Conservation (phyloP, 1,139 yeast species). For the Kodamaea sp. region DNA sequence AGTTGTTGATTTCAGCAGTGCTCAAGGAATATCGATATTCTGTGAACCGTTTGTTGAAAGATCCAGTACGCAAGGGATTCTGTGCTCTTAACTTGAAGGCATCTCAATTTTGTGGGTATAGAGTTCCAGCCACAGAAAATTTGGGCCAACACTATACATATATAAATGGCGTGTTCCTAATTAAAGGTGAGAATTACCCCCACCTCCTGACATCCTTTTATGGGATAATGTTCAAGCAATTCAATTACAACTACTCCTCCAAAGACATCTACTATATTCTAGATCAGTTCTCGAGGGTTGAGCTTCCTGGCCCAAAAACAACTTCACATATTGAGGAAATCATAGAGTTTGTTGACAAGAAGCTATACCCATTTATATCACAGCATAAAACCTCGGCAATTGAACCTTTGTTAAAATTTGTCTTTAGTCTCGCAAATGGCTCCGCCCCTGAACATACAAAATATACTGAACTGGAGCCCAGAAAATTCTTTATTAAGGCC, state of each 20-base stretch:
- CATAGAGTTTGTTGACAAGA: conserved; percentile 3
- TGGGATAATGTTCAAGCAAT: conserved; percentile 5
- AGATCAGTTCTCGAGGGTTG: not conserved
- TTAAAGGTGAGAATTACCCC: conserved; percentile 6
- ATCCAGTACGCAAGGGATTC: conserved; percentile 8
- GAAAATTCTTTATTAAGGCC: too few species aligned
- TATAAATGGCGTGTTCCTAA: conserved; percentile 1
- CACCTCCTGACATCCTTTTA: conserved; percentile 2
- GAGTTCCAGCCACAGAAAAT: too few species aligned
- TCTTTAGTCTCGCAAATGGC: too few species aligned
- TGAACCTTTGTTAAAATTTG: too few species aligned
- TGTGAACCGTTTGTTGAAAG: conserved; percentile 5
- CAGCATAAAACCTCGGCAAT: too few species aligned
- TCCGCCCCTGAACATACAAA: too few species aligned
- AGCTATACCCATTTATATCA: conserved; percentile 3
- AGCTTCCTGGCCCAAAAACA: not conserved
- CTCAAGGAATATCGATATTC: conserved; percentile 8
- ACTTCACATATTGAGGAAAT: not conserved
- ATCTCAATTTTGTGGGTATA: conserved; percentile 1
- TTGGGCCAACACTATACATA: not conserved
- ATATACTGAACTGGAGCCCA: too few species aligned
- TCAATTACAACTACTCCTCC: conserved; percentile 8
- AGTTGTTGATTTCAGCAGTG: conserved; percentile 6
- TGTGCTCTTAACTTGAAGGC: conserved; percentile 3
- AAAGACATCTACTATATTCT: conserved; percentile 9